These are phyloP conservation scores for Plasmodium falciparum DNA, from an alignment of 169 alveolate species.

Conservation along the genomic window DNA sequence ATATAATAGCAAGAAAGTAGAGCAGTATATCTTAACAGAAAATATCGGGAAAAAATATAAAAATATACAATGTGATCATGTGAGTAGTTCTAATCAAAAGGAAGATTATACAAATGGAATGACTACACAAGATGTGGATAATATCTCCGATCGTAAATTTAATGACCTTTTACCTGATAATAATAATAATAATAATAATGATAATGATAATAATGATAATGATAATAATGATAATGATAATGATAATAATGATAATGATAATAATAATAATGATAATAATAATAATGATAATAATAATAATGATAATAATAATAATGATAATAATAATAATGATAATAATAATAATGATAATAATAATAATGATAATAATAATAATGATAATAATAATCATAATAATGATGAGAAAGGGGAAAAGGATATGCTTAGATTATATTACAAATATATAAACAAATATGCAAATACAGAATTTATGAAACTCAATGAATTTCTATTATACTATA, in stretches of 20 bases:
- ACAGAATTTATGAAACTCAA: slow-evolving; percentile 36
- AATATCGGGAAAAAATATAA: neutral
- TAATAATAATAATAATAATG: neutral
- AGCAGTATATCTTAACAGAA: neutral
- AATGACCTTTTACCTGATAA: no score
- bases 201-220: neutral
- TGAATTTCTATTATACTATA: slow-evolving; percentile 29
- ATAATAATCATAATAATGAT: no score
- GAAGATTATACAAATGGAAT: neutral
- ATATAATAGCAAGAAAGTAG: slow-evolving; percentile 10
- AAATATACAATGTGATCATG: neutral
- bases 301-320: neutral
- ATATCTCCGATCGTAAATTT: no score
- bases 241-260: neutral
- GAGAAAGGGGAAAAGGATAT: neutral
- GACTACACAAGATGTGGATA: no score
- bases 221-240: neutral
- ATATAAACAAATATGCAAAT: slow-evolving; percentile 15
- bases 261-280: neutral
- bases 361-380: neutral
- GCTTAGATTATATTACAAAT: slow-evolving; percentile 8
- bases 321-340: neutral
- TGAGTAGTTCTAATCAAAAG: neutral
- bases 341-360: no score
- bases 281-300: neutral